Conservation (phyloP, 257 asterid species). For the Paraleonurus japonicus region DNA sequence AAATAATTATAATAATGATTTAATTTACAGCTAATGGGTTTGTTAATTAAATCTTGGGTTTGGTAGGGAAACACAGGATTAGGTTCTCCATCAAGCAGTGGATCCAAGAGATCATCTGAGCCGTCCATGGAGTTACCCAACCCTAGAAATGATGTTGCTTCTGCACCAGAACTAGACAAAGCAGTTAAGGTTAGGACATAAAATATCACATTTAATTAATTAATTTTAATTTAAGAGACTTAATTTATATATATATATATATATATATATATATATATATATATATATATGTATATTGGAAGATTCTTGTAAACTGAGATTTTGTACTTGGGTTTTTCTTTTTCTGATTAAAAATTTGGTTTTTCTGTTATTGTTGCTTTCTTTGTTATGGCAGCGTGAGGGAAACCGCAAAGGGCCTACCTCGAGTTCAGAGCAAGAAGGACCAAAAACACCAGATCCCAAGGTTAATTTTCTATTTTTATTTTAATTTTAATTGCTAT, state of each 20-base stretch:
- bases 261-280: neutral
- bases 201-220: constrained; percentile 26
- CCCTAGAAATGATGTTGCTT: constrained; percentile 50
- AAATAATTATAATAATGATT: neutral
- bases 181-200: constrained; percentile 64
- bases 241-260: neutral
- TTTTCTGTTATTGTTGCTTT: constrained; percentile 14
- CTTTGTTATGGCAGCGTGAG: constrained; percentile 61
- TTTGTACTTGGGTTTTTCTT: neutral
- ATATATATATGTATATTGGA: neutral
- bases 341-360: neutral
- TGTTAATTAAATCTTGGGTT: constrained; percentile 25
- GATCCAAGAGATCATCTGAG: constrained; percentile 72
- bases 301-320: constrained; percentile 29
- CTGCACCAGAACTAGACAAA: constrained; percentile 58
- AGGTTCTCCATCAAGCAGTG: constrained; percentile 48
- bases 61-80: constrained; percentile 57
- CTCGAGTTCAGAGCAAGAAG: constrained; percentile 67
- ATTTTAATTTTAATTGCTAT: neutral
- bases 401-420: constrained; percentile 68
- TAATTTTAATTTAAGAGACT: neutral
- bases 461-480: constrained; percentile 45
- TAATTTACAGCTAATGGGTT: constrained; percentile 27
- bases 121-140: constrained; percentile 71
- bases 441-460: constrained; percentile 77